A percentile compares a stretch with the other conserved stretches of the same genome.
These are phyloP conservation scores for Solanum neorickii DNA, from an alignment of 257 asterid species.

Conservation along the genomic window DNA sequence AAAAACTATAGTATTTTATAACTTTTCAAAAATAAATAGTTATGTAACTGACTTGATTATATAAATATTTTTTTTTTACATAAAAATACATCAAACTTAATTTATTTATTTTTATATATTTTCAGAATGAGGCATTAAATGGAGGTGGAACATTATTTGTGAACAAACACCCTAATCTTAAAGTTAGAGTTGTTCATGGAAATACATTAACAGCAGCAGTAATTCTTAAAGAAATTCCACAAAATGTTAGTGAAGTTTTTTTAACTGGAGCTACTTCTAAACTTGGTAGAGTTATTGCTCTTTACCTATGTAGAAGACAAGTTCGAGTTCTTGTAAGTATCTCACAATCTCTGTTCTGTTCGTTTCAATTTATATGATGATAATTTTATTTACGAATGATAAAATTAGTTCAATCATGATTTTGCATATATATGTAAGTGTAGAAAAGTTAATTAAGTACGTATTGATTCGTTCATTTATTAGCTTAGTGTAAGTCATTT, in stretches of 20 bases:
- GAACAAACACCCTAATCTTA: conserved; percentile 61
- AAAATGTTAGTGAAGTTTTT: conserved; percentile 53
- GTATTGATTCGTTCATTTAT: neutral
- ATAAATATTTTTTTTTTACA: neutral
- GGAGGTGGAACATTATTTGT: conserved; percentile 93
- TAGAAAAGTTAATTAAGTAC: neutral
- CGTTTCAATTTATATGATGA: neutral
- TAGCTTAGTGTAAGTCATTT: neutral
- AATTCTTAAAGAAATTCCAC: conserved; percentile 59
- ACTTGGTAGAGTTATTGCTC: conserved; percentile 88
- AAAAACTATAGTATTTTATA: no score
- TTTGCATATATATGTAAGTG: neutral
- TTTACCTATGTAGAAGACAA: conserved; percentile 60
- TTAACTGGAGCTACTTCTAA: conserved; percentile 90
- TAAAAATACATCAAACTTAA: neutral
- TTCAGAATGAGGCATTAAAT: conserved; percentile 80
- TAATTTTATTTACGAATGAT: neutral
- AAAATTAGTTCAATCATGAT: neutral
- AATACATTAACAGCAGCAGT: conserved; percentile 95
- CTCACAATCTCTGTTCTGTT: neutral
- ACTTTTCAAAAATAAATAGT: no score
- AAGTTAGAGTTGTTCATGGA: conserved; percentile 86
- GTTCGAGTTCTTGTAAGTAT: conserved; percentile 64
- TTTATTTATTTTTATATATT: neutral
- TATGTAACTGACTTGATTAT: neutral